Base-by-base conservation (phyloP, 2,329 filamentous ascomycete species). In the Proliferodiscus dingleyae region DNA sequence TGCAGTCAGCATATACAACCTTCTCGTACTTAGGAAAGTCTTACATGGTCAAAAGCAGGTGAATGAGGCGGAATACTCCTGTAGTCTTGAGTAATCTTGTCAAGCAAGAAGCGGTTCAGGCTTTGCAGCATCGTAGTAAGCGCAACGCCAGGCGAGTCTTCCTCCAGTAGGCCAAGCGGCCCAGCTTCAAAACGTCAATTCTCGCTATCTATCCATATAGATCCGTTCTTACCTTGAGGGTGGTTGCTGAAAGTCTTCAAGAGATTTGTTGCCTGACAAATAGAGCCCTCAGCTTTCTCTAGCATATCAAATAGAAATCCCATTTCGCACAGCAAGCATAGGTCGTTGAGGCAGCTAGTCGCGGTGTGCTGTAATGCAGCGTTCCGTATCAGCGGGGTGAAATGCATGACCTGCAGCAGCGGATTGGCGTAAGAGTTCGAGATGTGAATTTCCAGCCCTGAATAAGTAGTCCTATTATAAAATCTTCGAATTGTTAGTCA, bases 231-330 rank as follows among this genome's bases (percentile, higher is more conserved):
- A 75, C 81, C 83, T 71, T 90, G 87, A 2, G 87, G 83, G 51
- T 89, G 84, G 53, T 83, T 85, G 63, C 87, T 90, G 47, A 98
- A 83, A 0, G 89, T 87, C 65, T 93, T 95, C 24, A 97, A 71
- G 52, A 98, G 78, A 61, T 98, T 98, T 0, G 91, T 95, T 11
- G 93, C 93, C 63, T 98, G 93, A 56, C 93, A 98, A 49, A 94
- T 95, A 46, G 90, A 85, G 0, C 90, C 91, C 52, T 86, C 85
- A 2, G 93, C 93, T 64, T 97, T 98, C 59, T 97, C 87, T 19
- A 98, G 76, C 93, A 98, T 98, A 62, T 98, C 94, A 58, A 95
- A 94, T 8, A 98, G 72, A 63, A 93, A 98, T 1, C 93, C 93
- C 54, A 98, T 74, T 66, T 98, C 93, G 66, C 93, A 98, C 1